phyloP scores from a whole-genome alignment of 2,329 filamentous ascomycete species.

The Hypoxylon sp. region DNA sequence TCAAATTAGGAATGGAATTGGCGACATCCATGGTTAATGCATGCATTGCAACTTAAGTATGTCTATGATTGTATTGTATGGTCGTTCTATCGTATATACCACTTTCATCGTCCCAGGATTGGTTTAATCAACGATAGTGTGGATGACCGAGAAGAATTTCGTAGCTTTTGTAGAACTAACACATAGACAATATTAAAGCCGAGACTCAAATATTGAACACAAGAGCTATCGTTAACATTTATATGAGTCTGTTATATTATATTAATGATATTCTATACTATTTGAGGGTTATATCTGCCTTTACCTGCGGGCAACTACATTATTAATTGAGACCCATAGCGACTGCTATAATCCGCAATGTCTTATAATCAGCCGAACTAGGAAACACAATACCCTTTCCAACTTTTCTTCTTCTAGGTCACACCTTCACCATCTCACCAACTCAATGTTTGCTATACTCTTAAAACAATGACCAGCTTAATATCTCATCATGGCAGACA shows the following conservation, averaged over 20 bases:
- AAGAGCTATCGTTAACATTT: background rate
- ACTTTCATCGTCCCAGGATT: background rate
- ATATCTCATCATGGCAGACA: slow-evolving; percentile 23
- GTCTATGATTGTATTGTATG: background rate
- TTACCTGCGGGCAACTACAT: background rate
- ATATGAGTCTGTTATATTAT: background rate
- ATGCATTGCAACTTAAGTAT: background rate
- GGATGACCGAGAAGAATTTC: background rate
- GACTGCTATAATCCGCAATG: slow-evolving; percentile 1
- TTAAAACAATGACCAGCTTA: slow-evolving; percentile 12
- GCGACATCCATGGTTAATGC: background rate
- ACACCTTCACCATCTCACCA: slow-evolving; percentile 14
- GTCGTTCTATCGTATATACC: background rate
- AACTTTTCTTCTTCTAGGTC: slow-evolving; percentile 9
- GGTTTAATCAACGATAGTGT: background rate
- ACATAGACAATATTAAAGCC: background rate
- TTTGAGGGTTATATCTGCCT: background rate
- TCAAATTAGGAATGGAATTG: background rate
- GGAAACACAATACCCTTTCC: slow-evolving; percentile 28
- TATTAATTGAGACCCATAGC: background rate
- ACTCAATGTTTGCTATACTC: slow-evolving; percentile 19
- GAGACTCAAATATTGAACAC: background rate
- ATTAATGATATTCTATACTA: background rate
- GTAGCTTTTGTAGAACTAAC: background rate
- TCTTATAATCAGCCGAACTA: slow-evolving; percentile 25